phyloP scores from a whole-genome alignment of 192 early-diverging fungal species.

The Linnemannia elongata region DNA sequence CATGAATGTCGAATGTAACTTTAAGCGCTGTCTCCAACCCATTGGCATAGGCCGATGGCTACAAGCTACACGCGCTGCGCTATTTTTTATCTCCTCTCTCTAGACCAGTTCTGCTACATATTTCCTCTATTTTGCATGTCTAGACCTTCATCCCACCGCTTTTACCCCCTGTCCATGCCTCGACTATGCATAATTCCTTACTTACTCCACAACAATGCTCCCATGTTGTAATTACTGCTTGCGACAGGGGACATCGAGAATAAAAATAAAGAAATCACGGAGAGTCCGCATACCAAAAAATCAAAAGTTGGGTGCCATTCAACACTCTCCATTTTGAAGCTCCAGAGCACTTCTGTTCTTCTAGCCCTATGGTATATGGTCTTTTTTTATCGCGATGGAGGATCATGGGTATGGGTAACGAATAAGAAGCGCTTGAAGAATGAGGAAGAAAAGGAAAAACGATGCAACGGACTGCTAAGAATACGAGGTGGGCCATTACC shows the following conservation, averaged over 20 bases:
- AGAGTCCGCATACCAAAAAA: not conserved
- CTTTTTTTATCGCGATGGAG: not conserved
- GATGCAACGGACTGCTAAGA: not conserved
- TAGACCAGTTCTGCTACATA: not conserved
- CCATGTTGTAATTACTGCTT: not conserved
- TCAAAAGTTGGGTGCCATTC: not conserved
- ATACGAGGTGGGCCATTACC: not conserved
- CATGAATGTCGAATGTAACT: too few species aligned
- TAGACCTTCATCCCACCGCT: not conserved
- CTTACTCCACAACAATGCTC: too few species aligned
- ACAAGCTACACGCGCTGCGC: not conserved
- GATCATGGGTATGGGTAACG: not conserved
- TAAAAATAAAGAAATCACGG: not conserved
- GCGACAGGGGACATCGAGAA: not conserved
- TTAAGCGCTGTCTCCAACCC: not conserved
- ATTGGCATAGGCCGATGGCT: not conserved
- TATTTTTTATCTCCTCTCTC: not conserved
- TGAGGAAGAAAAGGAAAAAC: not conserved
- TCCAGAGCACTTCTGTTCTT: not conserved
- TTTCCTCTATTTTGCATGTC: too few species aligned
- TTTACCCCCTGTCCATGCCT: not conserved
- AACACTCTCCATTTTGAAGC: not conserved
- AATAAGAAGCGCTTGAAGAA: not conserved
- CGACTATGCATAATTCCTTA: too few species aligned
- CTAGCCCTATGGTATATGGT: not conserved